A percentile compares a stretch with the other conserved stretches of the same genome.
Evolutionary conservation across 75 land plant species (phyloP).

Genomic region (Gnetum montanum): DNA sequence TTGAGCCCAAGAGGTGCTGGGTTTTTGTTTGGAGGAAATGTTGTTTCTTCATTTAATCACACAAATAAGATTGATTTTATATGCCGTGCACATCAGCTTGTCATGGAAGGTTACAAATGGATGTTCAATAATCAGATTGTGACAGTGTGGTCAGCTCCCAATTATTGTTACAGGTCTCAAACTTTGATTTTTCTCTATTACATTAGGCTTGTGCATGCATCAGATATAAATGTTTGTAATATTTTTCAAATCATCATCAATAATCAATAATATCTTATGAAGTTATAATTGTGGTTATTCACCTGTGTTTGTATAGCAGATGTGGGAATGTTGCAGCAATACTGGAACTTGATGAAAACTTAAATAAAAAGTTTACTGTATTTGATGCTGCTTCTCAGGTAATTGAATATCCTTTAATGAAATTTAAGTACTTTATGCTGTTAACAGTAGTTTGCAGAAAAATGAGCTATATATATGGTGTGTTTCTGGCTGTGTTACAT

Average conservation of each 20-base stretch:
- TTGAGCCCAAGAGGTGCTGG: slow-evolving; percentile 99
- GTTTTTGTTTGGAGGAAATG: slow-evolving; percentile 89
- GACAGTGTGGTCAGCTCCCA: slow-evolving; percentile 99
- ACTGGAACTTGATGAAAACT: slow-evolving; percentile 87
- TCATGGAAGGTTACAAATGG: slow-evolving; percentile 99
- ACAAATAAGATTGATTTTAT: slow-evolving; percentile 87
- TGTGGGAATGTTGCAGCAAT: slow-evolving; percentile 99
- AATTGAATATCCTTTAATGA: too few species aligned
- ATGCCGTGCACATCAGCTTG: slow-evolving; percentile 97
- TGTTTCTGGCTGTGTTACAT: too few species aligned
- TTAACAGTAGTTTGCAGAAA: too few species aligned
- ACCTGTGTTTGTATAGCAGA: slow-evolving; percentile 27
- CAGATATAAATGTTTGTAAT: too few species aligned
- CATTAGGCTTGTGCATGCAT: too few species aligned
- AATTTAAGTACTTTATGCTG: not conserved
- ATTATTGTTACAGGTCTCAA: slow-evolving; percentile 96
- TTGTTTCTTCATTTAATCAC: slow-evolving; percentile 76
- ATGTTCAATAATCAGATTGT: slow-evolving; percentile 97
- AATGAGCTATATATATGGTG: not conserved
- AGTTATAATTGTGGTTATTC: too few species aligned
- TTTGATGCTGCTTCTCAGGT: slow-evolving; percentile 99
- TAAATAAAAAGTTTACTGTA: slow-evolving; percentile 83
- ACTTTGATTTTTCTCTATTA: too few species aligned
- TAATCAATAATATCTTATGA: too few species aligned
- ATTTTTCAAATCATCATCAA: too few species aligned